Percentiles rank a stretch among this genome's conserved stretches.
Evolutionary conservation across 352 stramenopile species (phyloP).

Genomic region (Phytophthora cactorum): DNA sequence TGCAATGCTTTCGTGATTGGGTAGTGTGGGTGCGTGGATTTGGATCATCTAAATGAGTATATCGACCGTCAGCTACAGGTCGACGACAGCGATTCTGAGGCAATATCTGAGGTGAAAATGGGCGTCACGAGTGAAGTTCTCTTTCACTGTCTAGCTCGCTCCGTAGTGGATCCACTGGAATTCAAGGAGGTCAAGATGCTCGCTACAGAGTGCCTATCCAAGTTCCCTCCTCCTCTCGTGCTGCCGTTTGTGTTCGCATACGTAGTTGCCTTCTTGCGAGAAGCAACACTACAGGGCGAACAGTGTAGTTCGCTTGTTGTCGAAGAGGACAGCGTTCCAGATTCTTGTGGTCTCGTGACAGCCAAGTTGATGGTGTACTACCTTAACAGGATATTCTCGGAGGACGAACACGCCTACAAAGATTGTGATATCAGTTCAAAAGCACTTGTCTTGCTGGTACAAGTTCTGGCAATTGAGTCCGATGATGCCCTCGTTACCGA

Average conservation of each 20-base stretch:
- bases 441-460: slow-evolving; percentile 45
- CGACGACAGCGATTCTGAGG: not conserved
- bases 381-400: slow-evolving; percentile 68
- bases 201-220: slow-evolving; percentile 56
- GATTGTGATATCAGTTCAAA: slow-evolving; percentile 29
- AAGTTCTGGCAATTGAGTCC: slow-evolving; percentile 57
- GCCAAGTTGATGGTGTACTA: slow-evolving; percentile 83
- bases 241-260: slow-evolving; percentile 50
- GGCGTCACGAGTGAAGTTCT: slow-evolving; percentile 22
- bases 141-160: slow-evolving; percentile 48
- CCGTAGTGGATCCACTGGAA: slow-evolving; percentile 66
- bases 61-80: slow-evolving; percentile 18
- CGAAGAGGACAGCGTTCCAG: slow-evolving; percentile 27
- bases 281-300: slow-evolving; percentile 21
- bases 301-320: slow-evolving; percentile 20
- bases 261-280: slow-evolving; percentile 50
- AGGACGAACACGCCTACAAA: slow-evolving; percentile 35
- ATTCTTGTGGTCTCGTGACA: slow-evolving; percentile 51
- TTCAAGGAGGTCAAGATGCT: slow-evolving; percentile 87
- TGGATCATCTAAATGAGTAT: slow-evolving; percentile 41
- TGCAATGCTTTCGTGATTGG: slow-evolving; percentile 17
- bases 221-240: slow-evolving; percentile 41
- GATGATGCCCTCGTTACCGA: slow-evolving; percentile 55
- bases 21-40: slow-evolving; percentile 41
- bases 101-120: not conserved